Evolutionary conservation across 257 asterid species (phyloP).

Genomic region (Plantago major): DNA sequence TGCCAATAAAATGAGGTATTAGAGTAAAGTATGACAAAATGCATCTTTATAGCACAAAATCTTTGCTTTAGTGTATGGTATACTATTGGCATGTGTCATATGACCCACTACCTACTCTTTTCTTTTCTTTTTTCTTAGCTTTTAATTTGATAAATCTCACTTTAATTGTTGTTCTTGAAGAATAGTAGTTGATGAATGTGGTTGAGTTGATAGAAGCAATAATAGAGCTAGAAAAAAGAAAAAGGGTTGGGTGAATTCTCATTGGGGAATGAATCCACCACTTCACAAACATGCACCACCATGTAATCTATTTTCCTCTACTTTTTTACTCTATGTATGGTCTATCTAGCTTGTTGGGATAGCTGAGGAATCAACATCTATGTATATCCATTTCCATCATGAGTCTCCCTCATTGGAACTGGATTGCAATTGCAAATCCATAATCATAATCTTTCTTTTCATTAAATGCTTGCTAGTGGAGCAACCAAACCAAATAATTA

Average conservation of each 20-base stretch:
- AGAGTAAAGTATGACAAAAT: not conserved
- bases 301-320: not conserved
- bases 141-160: not conserved
- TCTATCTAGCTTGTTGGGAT: not conserved
- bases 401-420: conserved; percentile 6
- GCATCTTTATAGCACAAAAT: not conserved
- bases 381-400: not conserved
- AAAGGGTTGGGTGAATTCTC: not conserved
- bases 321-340: not conserved
- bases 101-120: conserved; percentile 7
- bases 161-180: conserved; percentile 2
- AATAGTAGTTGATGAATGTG: conserved; percentile 11
- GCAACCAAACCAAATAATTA: not conserved
- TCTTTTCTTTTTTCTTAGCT: not conserved
- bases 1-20: too few relatives aligned
- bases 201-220: conserved; percentile 21
- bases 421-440: conserved; percentile 4
- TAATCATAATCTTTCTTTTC: not conserved
- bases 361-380: not conserved
- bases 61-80: not conserved
- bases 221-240: conserved; percentile 3
- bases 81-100: not conserved
- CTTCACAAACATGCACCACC: not conserved
- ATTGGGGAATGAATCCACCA: conserved; percentile 22
- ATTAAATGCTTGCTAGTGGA: conserved; percentile 9